Evolutionary conservation across 305 asterid genomes (phyloP), one percentile per base, ranked within the genome.

Genomic region (Fraxinus sp.): DNA sequence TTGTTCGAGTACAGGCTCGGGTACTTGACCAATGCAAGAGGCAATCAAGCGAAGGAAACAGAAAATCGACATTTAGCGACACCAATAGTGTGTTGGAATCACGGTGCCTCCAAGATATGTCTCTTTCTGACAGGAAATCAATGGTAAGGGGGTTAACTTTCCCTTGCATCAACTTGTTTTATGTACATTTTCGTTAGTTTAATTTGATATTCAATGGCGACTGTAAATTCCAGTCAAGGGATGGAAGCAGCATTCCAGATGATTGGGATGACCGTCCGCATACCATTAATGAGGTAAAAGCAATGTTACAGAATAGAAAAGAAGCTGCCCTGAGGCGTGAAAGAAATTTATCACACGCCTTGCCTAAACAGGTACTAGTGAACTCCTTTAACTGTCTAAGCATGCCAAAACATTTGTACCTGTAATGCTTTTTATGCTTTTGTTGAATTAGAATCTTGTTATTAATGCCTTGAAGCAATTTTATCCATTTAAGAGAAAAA

Each of bases 1-100:
- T 89, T 7, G 86, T 89, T 36, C 73, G 89, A 59, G 90, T 89
- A 14, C 90, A 89, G 77, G 82, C 90, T 70, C 86, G 81, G 32
- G 85, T 87, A 49, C 81, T 86, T 4, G 89, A 84, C 77, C 91
- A 88, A 73, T 81, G 91, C 9, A 46, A 84, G 83, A 84, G 82
- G 83, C 87, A 86, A 79, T 82, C 88, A 3, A 77, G 55, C 32
- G 84, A 88, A 82, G 83, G 84, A 83, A 77, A 75, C 52, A 84
- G 90, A 81, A 86, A 71, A 55, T 87, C 89, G 36, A 80, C 86
- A 55, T 79, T 86, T 75, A 84, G 82, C 43, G 87, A 79, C 84
- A 80, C 83, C 24, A 78, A 18, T 22, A 84, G 83, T 78, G 46
- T 80, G 10, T 55, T 80, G 80, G 86, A 83, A 72, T 83, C 87